These are phyloP conservation scores for Metarhizium brunneum DNA, from an alignment of 2,329 filamentous ascomycete genomes.

Conservation along the genomic window DNA sequence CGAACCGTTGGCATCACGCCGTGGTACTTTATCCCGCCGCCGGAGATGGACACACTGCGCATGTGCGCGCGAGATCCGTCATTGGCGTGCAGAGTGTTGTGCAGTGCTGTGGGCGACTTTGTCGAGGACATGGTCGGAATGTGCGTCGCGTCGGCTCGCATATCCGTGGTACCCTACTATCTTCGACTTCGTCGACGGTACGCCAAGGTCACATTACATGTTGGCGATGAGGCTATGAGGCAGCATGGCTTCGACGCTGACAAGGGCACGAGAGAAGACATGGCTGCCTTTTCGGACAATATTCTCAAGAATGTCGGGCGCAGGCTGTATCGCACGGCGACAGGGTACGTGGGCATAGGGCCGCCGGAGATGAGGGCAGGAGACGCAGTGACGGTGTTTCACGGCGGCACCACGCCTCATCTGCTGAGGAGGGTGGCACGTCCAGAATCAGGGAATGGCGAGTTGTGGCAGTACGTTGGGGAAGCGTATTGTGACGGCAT, in stretches of 20 bases:
- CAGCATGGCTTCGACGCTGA: constrained; percentile 9
- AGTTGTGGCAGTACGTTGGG: constrained; percentile 17
- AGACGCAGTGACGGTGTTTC: constrained; percentile 18
- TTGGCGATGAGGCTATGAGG: background rate
- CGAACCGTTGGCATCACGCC: constrained; percentile 12
- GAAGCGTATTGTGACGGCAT: constrained; percentile 25
- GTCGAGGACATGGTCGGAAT: constrained; percentile 8
- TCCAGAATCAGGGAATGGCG: background rate
- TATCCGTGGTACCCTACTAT: constrained; percentile 1
- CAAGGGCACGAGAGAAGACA: constrained; percentile 2
- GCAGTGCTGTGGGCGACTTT: constrained; percentile 8
- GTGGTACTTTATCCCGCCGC: constrained; percentile 15
- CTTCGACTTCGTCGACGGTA: constrained; percentile 8
- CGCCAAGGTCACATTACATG: background rate
- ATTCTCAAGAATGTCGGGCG: constrained; percentile 12
- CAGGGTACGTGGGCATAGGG: constrained; percentile 20
- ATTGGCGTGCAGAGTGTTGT: constrained; percentile 1
- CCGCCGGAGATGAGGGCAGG: constrained; percentile 13
- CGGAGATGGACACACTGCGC: constrained; percentile 9
- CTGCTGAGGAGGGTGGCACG: constrained; percentile 11
- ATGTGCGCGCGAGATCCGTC: constrained; percentile 12
- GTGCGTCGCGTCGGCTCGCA: constrained; percentile 6
- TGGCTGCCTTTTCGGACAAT: constrained; percentile 8
- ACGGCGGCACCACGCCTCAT: constrained; percentile 19
- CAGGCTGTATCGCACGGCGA: constrained; percentile 18